Percentiles rank a stretch among this genome's conserved stretches.
Conservation (phyloP, 805 yeast genomes). For the Hanseniaspora lachancei region DNA sequence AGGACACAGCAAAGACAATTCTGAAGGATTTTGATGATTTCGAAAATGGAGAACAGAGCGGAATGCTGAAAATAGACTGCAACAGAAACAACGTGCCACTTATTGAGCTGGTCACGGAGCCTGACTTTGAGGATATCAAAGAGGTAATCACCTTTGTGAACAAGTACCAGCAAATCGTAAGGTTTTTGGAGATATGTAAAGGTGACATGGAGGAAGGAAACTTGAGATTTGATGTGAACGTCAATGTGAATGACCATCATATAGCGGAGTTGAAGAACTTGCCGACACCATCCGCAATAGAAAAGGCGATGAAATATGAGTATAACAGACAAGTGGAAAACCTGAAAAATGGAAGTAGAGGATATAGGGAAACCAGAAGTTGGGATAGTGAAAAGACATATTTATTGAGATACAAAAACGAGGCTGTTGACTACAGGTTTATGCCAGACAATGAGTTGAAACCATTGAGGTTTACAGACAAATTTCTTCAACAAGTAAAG, state of each 20-base stretch:
- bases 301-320: constrained; percentile 62
- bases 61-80: constrained; percentile 46
- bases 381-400: constrained; percentile 74
- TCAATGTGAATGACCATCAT: constrained; percentile 59
- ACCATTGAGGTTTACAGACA: constrained; percentile 30
- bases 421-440: constrained; percentile 75
- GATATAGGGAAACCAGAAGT: constrained; percentile 64
- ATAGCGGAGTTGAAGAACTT: constrained; percentile 84
- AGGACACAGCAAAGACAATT: constrained; percentile 78
- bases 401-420: constrained; percentile 63
- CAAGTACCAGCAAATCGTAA: constrained; percentile 61
- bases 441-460: constrained; percentile 92
- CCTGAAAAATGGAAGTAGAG: constrained; percentile 30
- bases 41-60: constrained; percentile 24
- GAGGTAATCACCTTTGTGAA: constrained; percentile 69
- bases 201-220: constrained; percentile 94
- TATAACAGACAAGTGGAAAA: constrained; percentile 51
- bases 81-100: constrained; percentile 79
- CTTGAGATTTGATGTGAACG: constrained; percentile 85
- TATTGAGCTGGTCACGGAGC: constrained; percentile 82
- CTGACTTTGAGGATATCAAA: constrained; percentile 57
- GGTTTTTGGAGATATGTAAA: constrained; percentile 58
- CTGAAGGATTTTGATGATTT: constrained; percentile 28
- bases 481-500: constrained; percentile 11
- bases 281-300: constrained; percentile 69